Evolutionary conservation across 1,284 basidiomycete genomes (phyloP).

Genomic region (Apiotrichum mycotoxinovorans): DNA sequence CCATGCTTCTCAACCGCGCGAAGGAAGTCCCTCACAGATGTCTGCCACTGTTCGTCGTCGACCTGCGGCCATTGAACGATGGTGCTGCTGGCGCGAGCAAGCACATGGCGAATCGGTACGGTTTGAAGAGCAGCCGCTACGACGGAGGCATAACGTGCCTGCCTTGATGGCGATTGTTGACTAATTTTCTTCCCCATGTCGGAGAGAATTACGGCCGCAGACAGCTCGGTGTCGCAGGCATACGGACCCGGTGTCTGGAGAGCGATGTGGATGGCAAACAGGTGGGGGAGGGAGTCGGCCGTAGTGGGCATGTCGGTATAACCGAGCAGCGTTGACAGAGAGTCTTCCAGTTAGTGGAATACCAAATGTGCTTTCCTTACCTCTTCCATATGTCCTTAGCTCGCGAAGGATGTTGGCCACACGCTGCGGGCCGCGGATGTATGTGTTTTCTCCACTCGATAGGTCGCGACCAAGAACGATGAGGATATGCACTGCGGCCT

Average conservation of each 20-base stretch:
- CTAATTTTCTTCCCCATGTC: conserved; percentile 2
- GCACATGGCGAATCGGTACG: conserved; percentile 5
- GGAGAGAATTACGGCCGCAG: conserved; percentile 19
- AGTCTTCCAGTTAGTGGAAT: conserved; percentile 1
- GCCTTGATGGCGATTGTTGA: not conserved
- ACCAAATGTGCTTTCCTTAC: conserved; percentile 15
- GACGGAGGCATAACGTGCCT: conserved; percentile 15
- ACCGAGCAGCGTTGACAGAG: conserved; percentile 11
- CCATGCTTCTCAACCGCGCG: conserved; percentile 8
- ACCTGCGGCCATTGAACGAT: conserved; percentile 11
- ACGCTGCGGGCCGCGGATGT: conserved; percentile 25
- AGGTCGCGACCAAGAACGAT: conserved; percentile 23
- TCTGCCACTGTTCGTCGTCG: conserved; percentile 10
- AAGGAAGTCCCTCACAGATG: conserved; percentile 11
- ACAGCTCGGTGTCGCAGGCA: conserved; percentile 7
- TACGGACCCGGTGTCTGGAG: conserved; percentile 16
- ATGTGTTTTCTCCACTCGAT: conserved; percentile 1
- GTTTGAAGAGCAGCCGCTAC: conserved; percentile 5
- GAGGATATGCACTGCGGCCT: conserved; percentile 21
- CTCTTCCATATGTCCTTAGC: conserved; percentile 25
- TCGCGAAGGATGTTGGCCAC: conserved; percentile 21
- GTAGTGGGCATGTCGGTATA: conserved; percentile 16
- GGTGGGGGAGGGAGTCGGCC: conserved; percentile 3
- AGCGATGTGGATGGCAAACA: conserved; percentile 21
- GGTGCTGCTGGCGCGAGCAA: conserved; percentile 17